Percentiles rank a stretch among this genome's conserved stretches.
Conservation (phyloP, 768 basidiomycete species). For the Phanerodontia chrysosporium region DNA sequence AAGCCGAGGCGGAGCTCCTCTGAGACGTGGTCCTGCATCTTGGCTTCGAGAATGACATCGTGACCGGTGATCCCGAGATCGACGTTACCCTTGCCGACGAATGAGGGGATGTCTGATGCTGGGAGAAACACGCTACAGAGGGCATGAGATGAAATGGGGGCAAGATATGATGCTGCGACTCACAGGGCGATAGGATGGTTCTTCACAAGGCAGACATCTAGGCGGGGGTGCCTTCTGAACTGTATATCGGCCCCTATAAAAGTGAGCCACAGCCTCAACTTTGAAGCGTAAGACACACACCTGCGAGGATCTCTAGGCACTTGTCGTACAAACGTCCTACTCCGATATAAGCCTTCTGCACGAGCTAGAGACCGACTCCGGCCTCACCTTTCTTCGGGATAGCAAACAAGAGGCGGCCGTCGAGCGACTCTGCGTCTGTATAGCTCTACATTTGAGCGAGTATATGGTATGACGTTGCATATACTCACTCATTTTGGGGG, state of each 20-base stretch:
- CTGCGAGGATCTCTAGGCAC: slow-evolving; percentile 79
- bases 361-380: not conserved
- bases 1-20: slow-evolving; percentile 85
- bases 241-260: slow-evolving; percentile 83
- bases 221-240: slow-evolving; percentile 79
- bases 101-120: slow-evolving; percentile 95
- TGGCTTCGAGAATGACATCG: slow-evolving; percentile 90
- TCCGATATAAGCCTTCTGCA: not conserved
- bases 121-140: slow-evolving; percentile 87
- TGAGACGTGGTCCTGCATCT: slow-evolving; percentile 73
- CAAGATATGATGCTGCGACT: slow-evolving; percentile 23
- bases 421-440: slow-evolving; percentile 70
- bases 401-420: slow-evolving; percentile 87
- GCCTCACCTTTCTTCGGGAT: slow-evolving; percentile 94
- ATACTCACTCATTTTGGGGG: slow-evolving; percentile 9
- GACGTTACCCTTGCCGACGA: slow-evolving; percentile 96
- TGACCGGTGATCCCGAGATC: slow-evolving; percentile 97
- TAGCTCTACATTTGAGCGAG: not conserved
- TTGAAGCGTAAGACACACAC: slow-evolving; percentile 32
- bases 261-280: not conserved
- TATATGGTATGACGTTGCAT: not conserved
- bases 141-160: not conserved
- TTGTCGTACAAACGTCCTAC: slow-evolving; percentile 83
- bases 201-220: slow-evolving; percentile 90
- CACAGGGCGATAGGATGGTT: slow-evolving; percentile 95